Conservation (phyloP, 2,329 filamentous ascomycete species). For the Alternaria dauci region DNA sequence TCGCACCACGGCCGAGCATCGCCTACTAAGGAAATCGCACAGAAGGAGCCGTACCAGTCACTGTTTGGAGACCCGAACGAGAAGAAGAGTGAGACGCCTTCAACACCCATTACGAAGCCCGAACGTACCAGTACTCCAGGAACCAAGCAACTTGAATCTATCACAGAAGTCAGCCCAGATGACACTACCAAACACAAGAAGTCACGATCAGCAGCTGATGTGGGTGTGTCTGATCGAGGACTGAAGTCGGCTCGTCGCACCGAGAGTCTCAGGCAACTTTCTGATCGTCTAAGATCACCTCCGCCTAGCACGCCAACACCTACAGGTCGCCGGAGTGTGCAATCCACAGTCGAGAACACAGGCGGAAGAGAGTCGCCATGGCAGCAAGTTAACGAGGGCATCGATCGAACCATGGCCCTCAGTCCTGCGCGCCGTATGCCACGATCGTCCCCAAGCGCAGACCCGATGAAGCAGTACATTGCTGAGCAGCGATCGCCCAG, state of each 20-base stretch:
- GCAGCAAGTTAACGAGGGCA: conserved; percentile 58
- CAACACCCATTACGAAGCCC: conserved; percentile 39
- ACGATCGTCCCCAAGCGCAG: conserved; percentile 46
- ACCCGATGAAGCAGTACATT: conserved; percentile 48
- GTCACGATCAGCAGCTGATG: conserved; percentile 53
- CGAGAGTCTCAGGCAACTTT: conserved; percentile 43
- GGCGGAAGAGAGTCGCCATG: conserved; percentile 38
- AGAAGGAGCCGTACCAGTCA: conserved; percentile 40
- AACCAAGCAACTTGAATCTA: conserved; percentile 57
- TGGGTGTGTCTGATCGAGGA: conserved; percentile 54
- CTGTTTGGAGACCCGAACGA: conserved; percentile 47
- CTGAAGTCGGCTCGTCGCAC: conserved; percentile 52
- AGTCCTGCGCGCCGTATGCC: conserved; percentile 47
- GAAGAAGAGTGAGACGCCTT: conserved; percentile 26
- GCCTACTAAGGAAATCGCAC: conserved; percentile 18
- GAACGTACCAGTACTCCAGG: conserved; percentile 35
- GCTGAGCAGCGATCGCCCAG: conserved; percentile 51
- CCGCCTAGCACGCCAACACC: conserved; percentile 44
- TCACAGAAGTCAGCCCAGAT: conserved; percentile 60
- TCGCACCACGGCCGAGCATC: conserved; percentile 20
- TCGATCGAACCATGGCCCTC: conserved; percentile 53
- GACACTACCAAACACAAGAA: conserved; percentile 53
- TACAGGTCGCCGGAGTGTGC: conserved; percentile 32
- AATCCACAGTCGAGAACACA: conserved; percentile 39
- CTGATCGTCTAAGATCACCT: conserved; percentile 46